phyloP scores from a whole-genome alignment of 2,329 filamentous ascomycete genomes.

The Ascosphaera aggregata region DNA sequence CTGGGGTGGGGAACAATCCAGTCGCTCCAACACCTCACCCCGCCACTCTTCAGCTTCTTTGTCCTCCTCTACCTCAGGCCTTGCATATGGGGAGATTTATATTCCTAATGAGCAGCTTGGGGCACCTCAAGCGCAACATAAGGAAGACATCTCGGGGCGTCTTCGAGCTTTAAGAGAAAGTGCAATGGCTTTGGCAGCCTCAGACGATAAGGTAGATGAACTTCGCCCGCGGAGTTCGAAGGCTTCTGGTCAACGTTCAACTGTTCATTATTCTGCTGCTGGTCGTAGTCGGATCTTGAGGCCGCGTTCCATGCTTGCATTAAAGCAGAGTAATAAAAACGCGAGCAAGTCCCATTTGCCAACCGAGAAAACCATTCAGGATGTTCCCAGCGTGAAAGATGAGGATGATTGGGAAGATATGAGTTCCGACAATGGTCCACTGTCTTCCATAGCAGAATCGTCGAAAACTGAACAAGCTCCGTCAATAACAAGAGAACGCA shows the following conservation, averaged over 20 bases:
- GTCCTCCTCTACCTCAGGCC: background rate
- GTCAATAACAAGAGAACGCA: background rate
- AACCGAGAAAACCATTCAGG: no score
- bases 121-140: background rate
- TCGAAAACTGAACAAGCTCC: background rate
- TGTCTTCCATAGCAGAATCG: background rate
- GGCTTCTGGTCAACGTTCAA: background rate
- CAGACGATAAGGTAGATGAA: background rate
- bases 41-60: background rate
- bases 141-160: background rate
- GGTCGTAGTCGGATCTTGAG: background rate
- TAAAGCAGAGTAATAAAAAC: background rate
- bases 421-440: background rate
- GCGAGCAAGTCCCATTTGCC: no score
- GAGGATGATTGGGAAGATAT: constrained; percentile 1
- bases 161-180: background rate
- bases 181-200: background rate
- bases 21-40: background rate
- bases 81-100: background rate
- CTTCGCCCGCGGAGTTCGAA: background rate
- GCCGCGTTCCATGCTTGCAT: background rate
- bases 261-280: background rate
- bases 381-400: no score
- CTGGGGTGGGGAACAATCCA: background rate
- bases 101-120: background rate